These are phyloP conservation scores for Kwoniella dendrophila DNA, from an alignment of 768 basidiomycete genomes.

Conservation along the genomic window DNA sequence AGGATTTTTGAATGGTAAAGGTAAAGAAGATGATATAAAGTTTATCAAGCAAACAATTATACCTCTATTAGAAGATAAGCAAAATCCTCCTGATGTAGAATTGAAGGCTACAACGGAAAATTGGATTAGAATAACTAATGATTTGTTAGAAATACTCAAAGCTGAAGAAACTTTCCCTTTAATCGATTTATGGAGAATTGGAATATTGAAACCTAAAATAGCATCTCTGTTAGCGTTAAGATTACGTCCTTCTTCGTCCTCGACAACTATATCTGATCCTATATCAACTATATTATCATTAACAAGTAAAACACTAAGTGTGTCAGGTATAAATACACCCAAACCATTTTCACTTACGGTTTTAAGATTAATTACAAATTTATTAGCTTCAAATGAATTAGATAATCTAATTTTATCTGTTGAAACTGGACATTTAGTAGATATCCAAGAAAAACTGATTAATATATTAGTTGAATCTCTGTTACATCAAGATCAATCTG, in stretches of 20 bases:
- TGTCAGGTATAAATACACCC: constrained; percentile 22
- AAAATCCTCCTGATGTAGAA: constrained; percentile 13
- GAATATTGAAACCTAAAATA: constrained; percentile 28
- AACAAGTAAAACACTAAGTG: constrained; percentile 20
- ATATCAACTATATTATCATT: constrained; percentile 33
- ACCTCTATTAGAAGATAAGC: constrained; percentile 34
- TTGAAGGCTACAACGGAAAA: constrained; percentile 9
- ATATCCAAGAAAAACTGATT: constrained; percentile 57
- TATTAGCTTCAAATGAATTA: constrained; percentile 41
- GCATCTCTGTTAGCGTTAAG: constrained; percentile 25
- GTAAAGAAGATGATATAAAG: constrained; percentile 10
- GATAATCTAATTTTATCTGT: constrained; percentile 37
- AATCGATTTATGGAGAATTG: constrained; percentile 47
- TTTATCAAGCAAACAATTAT: constrained; percentile 27
- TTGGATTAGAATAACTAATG: constrained; percentile 25
- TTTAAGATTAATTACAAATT: constrained; percentile 53
- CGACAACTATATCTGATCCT: constrained; percentile 19
- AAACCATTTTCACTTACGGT: constrained; percentile 55
- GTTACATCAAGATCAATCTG: constrained; percentile 67
- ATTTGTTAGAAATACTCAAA: constrained; percentile 27
- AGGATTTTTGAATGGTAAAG: constrained; percentile 25
- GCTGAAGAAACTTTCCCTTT: constrained; percentile 45
- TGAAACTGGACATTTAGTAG: constrained; percentile 2
- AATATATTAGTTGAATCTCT: constrained; percentile 68
- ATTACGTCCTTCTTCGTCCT: constrained; percentile 15